Conservation (phyloP, 495 filamentous ascomycete genomes). For the Hypoxylon fuscum region DNA sequence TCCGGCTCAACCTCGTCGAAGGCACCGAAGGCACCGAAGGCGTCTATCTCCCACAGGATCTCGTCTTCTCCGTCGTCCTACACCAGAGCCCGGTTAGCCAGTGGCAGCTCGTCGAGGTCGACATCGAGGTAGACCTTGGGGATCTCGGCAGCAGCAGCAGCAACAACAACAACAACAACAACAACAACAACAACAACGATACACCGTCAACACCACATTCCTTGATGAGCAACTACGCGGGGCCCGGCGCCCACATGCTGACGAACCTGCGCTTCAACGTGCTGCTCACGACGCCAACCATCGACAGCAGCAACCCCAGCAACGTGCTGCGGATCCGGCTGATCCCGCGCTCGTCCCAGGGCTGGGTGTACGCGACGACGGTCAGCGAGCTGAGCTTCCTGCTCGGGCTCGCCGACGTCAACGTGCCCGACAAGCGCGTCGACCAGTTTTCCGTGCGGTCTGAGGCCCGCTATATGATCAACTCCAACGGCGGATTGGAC, state of each 20-base stretch:
- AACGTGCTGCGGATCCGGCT: conserved; percentile 17
- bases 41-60: conserved; percentile 20
- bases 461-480: conserved; percentile 3
- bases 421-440: conserved; percentile 2
- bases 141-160: background rate
- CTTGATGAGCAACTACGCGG: conserved; percentile 15
- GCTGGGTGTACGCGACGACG: conserved; percentile 1
- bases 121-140: conserved; percentile 12
- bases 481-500: background rate
- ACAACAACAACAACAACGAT: no score
- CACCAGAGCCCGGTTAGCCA: conserved; percentile 7
- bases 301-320: conserved; percentile 8
- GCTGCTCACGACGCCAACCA: conserved; percentile 20
- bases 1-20: conserved; percentile 9
- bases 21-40: background rate
- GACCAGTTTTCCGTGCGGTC: conserved; percentile 8
- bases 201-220: background rate
- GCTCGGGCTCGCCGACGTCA: conserved; percentile 16
- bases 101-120: conserved; percentile 18
- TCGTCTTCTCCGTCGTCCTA: conserved; percentile 26
- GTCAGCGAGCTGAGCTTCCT: conserved; percentile 30
- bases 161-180: background rate
- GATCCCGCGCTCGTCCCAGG: conserved; percentile 15
- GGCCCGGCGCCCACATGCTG: conserved; percentile 27
- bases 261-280: conserved; percentile 34